These are phyloP conservation scores for Tetrapyrgos nigripes DNA, from an alignment of 1,284 basidiomycete species.

Conservation along the genomic window DNA sequence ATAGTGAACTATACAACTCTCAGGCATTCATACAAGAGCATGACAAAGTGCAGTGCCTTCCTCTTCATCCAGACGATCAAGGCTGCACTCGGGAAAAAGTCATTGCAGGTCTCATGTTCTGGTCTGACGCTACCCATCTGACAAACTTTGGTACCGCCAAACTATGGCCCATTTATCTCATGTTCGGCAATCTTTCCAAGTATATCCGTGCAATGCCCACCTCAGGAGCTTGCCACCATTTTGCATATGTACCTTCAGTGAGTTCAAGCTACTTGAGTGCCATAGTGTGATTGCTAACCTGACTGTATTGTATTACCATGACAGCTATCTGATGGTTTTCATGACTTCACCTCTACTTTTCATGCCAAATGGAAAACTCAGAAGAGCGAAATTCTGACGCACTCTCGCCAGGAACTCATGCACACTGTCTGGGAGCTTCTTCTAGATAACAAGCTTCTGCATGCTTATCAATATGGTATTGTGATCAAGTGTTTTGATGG, in stretches of 20 bases:
- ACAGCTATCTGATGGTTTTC: not conserved
- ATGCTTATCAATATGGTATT: conserved; percentile 34
- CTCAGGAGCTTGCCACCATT: conserved; percentile 30
- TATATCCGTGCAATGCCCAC: conserved; percentile 27
- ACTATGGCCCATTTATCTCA: conserved; percentile 40
- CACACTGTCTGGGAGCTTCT: conserved; percentile 30
- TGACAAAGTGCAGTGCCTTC: not conserved
- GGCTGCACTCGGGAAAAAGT: conserved; percentile 17
- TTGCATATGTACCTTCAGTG: conserved; percentile 37
- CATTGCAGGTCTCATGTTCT: conserved; percentile 34
- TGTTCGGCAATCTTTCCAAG: conserved; percentile 39
- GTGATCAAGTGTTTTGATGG: conserved; percentile 32
- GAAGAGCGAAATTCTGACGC: conserved; percentile 20
- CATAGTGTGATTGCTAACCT: not conserved
- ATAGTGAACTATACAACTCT: conserved; percentile 8
- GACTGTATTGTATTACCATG: not conserved
- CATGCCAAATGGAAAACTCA: too few relatives aligned
- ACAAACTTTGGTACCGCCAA: conserved; percentile 36
- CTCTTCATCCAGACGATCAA: not conserved
- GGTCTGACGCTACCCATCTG: conserved; percentile 40
- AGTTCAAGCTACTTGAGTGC: not conserved
- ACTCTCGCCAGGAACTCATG: conserved; percentile 34
- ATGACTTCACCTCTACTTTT: not conserved
- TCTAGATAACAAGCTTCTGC: conserved; percentile 30
- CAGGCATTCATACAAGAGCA: conserved; percentile 6